These are phyloP conservation scores for Monosporascus sp. DNA, from an alignment of 2,329 filamentous ascomycete genomes.

Conservation along the genomic window DNA sequence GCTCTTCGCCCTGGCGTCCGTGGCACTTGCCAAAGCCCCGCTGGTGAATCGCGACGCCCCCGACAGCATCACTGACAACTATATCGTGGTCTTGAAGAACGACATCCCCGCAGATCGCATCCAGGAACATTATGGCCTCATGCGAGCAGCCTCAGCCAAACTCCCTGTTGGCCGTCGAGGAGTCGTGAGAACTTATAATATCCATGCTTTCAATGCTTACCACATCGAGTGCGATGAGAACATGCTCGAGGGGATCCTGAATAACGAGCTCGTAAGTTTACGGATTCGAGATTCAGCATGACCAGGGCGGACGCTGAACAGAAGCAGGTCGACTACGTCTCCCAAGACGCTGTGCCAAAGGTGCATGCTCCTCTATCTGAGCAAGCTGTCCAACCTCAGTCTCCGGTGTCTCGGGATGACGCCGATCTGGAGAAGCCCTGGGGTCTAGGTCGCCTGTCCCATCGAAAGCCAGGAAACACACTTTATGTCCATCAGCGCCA, in stretches of 20 bases:
- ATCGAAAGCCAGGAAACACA: conserved; percentile 13
- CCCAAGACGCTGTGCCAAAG: conserved; percentile 13
- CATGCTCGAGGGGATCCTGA: conserved; percentile 15
- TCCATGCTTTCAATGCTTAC: conserved; percentile 17
- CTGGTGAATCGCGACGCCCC: conserved; percentile 10
- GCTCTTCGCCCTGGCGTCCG: conserved; percentile 6
- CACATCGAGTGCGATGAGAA: conserved; percentile 21
- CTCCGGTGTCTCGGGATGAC: conserved; percentile 2
- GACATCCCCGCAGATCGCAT: conserved; percentile 3
- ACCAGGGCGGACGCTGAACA: conserved; percentile 3
- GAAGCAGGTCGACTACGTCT: conserved; percentile 19
- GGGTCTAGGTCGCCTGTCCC: conserved; percentile 23
- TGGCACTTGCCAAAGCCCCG: conserved; percentile 13
- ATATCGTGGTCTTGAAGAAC: conserved; percentile 21
- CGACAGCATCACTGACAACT: conserved; percentile 17
- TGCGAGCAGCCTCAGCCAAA: conserved; percentile 7
- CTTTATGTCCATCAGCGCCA: conserved; percentile 11
- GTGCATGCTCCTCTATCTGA: conserved; percentile 5
- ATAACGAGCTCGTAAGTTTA: conserved; percentile 12
- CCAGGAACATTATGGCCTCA: conserved; percentile 12
- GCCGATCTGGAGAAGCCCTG: conserved; percentile 9
- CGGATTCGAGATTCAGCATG: background rate
- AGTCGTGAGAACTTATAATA: conserved; percentile 15
- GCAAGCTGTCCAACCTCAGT: background rate
- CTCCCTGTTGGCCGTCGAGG: conserved; percentile 9